Base-by-base conservation (phyloP, 176 grass and related monocot genomes). In the Oryza australiensis region DNA sequence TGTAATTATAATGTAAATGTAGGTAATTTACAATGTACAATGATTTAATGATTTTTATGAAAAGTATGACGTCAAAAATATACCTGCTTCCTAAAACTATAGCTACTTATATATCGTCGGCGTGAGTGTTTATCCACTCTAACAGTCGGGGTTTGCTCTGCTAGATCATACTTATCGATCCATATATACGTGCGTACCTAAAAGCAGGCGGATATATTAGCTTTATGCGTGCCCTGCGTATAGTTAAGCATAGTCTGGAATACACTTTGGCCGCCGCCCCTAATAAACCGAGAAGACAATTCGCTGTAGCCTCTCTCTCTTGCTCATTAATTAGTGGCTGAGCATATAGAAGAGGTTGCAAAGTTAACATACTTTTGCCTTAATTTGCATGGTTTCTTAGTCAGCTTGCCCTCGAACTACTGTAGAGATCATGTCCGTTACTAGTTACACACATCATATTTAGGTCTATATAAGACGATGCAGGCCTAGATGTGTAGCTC, bases 401-500 rank as follows among this genome's bases (percentile, higher is more conserved):
- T 53, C 49, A 53, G 49, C 49, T 53, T 45, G 46, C 10, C 30
- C 6, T 37, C 51, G 5, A 81, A 37, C 29, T 29, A 89, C 88
- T 29, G 63, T 57, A 28, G 74, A 3, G 28, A n/a, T 66, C 0
- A 12, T 12, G 64, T 68, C 62, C 76, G 73, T 46, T 46, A 46
- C 13, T 37, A 37, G 35, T 7, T 4, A 53, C 49, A 15, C 9
- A 2, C 33, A 38, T 0, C 16, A 66, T 59, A 72, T 73, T 14
- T 16, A 35, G 43, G 53, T 28, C 77, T 86, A 82, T 86, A 86
- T 82, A 86, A 89, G 53, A n/a, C 10, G 57, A 57, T 7, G 35
- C 40, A 49, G 26, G 34, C 34, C 32, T 76, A 49, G 46, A 49
- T 49, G 14, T 46, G 45, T 70, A 66, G 76, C 82, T 76, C 49